A percentile compares a stretch with the other conserved stretches of the same genome.
Conservation (phyloP, 495 filamentous ascomycete species). For the Hyphodiscus hymeniophilus region DNA sequence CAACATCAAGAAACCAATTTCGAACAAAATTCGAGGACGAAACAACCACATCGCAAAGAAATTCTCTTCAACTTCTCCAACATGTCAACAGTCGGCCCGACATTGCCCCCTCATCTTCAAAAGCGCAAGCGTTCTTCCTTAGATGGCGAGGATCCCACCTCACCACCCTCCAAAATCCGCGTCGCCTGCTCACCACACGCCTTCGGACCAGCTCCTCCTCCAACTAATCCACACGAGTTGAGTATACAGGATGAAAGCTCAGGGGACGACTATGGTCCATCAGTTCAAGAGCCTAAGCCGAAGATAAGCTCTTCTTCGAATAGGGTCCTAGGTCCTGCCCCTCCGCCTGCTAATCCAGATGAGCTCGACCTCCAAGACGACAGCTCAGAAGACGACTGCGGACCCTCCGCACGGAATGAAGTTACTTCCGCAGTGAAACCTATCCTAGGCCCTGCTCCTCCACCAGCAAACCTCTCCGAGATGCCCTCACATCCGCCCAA, state of each 20-base stretch:
- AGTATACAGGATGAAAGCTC: conserved; percentile 8
- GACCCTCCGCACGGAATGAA: too few species aligned
- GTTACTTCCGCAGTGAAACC: too few species aligned
- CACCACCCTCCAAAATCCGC: conserved; percentile 20
- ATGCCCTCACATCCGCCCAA: conserved; percentile 27
- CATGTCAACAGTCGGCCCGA: conserved; percentile 43
- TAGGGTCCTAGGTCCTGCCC: conserved; percentile 40
- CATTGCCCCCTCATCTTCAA: conserved; percentile 40
- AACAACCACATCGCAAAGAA: not conserved
- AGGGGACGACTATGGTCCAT: conserved; percentile 17
- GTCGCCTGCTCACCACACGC: conserved; percentile 18
- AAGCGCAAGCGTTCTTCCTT: conserved; percentile 45
- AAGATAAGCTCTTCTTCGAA: conserved; percentile 21
- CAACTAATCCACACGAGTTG: conserved; percentile 21
- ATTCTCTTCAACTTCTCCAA: not conserved
- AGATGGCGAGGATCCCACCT: conserved; percentile 24
- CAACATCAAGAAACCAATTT: too few species aligned
- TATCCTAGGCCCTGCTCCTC: conserved; percentile 41
- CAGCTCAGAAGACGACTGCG: too few species aligned
- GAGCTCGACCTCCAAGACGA: too few species aligned
- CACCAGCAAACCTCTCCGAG: conserved; percentile 39
- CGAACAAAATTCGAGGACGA: too few species aligned
- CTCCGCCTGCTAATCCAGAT: conserved; percentile 45
- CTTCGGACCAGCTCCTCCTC: conserved; percentile 36
- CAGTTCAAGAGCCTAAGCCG: conserved; percentile 5